Percentiles rank a stretch among this genome's conserved stretches.
Conservation (phyloP, 495 filamentous ascomycete genomes). For the Usnea hakonensis region DNA sequence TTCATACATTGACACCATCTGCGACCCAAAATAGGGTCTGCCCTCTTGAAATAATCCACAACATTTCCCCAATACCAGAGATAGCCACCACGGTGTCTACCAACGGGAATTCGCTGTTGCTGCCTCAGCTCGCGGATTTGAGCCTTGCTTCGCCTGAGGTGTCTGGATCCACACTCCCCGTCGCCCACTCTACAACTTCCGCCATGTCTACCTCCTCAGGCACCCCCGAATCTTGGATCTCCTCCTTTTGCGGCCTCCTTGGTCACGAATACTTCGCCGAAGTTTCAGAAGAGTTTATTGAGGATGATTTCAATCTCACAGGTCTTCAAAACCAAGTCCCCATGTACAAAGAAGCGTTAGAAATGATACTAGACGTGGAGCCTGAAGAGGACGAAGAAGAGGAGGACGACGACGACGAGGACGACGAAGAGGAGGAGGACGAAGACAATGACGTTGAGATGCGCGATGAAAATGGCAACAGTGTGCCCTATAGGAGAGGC, state of each 20-base stretch:
- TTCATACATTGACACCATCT: not conserved
- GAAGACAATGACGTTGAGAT: constrained; percentile 67
- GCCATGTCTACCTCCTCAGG: constrained; percentile 67
- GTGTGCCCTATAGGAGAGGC: constrained; percentile 52
- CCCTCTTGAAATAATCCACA: not conserved
- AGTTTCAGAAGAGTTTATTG: constrained; percentile 97
- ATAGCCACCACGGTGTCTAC: constrained; percentile 24
- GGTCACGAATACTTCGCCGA: constrained; percentile 99
- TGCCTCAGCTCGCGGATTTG: constrained; percentile 21
- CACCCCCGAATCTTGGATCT: constrained; percentile 92
- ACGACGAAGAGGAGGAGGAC: constrained; percentile 68
- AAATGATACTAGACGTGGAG: constrained; percentile 99
- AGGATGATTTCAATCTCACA: constrained; percentile 98
- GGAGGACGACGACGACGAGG: constrained; percentile 58
- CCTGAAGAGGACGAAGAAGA: constrained; percentile 88
- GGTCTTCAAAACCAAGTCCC: constrained; percentile 90
- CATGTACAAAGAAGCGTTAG: constrained; percentile 94
- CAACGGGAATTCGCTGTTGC: constrained; percentile 22
- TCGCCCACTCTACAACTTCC: constrained; percentile 42
- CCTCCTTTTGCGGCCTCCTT: constrained; percentile 87
- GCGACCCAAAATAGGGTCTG: not conserved
- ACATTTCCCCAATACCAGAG: not conserved
- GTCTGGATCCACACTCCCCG: constrained; percentile 38
- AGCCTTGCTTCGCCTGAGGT: constrained; percentile 27
- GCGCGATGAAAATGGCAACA: constrained; percentile 70